phyloP scores from a whole-genome alignment of 371 early-diverging fungal species.

The Sporodiniella umbellata region DNA sequence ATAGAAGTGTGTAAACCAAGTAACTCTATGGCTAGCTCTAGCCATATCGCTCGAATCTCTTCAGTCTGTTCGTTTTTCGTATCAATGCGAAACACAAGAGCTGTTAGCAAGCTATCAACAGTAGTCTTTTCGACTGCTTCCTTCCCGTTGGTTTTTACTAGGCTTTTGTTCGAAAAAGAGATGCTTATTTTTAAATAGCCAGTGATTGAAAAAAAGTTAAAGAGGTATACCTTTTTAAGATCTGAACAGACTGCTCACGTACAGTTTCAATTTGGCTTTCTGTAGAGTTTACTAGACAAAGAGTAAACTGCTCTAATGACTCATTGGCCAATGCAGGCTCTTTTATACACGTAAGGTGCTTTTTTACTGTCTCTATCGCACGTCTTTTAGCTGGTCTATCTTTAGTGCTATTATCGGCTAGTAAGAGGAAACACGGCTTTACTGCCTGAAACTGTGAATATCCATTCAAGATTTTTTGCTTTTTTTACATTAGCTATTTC shows the following conservation, averaged over 20 bases:
- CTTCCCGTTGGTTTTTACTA: slow-evolving; percentile 1
- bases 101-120: background rate
- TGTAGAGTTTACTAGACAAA: slow-evolving; percentile 11
- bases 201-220: background rate
- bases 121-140: background rate
- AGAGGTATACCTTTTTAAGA: slow-evolving; percentile 14
- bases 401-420: slow-evolving; percentile 11
- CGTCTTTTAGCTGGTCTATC: slow-evolving; percentile 18
- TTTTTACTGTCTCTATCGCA: slow-evolving; percentile 18
- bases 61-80: slow-evolving; percentile 19
- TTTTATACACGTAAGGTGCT: slow-evolving; percentile 5
- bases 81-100: background rate
- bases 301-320: background rate
- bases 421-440: slow-evolving; percentile 2
- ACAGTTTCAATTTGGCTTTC: slow-evolving; percentile 26
- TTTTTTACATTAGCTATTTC: too few species aligned
- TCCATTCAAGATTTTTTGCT: too few species aligned
- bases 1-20: background rate
- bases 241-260: slow-evolving; percentile 20
- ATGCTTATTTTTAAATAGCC: background rate
- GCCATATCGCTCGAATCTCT: slow-evolving; percentile 25
- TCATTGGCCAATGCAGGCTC: slow-evolving; percentile 5
- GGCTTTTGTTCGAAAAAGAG: too few species aligned
- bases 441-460: too few species aligned
- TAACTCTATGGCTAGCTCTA: slow-evolving; percentile 3